Evolutionary conservation across 1,139 yeast genomes (phyloP).

Genomic region (Geotrichum candidum): DNA sequence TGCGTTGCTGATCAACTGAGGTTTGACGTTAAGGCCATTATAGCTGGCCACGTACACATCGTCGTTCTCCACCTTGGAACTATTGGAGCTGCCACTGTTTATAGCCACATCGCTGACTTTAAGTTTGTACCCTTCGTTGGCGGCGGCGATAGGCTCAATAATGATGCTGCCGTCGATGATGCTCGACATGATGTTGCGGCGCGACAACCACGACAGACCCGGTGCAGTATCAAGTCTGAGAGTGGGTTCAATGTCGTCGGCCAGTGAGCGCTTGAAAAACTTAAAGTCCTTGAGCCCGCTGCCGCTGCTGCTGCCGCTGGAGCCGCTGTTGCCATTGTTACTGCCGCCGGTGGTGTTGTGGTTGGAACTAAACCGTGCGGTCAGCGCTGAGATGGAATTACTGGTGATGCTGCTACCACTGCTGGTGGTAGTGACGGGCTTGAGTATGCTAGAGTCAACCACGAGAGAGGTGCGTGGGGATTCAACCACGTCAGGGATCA

Average conservation of each 20-base stretch:
- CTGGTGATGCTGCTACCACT: conserved; percentile 5
- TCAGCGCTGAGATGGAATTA: conserved; percentile 3
- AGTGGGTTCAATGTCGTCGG: conserved; percentile 77
- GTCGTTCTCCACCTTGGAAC: not conserved
- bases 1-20: conserved; percentile 22
- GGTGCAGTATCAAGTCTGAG: conserved; percentile 56
- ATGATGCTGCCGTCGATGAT: conserved; percentile 75
- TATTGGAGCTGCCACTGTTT: conserved; percentile 2
- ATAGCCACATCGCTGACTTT: conserved; percentile 1
- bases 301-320: not conserved
- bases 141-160: conserved; percentile 82
- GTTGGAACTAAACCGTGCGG: conserved; percentile 13
- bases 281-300: conserved; percentile 45
- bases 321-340: not conserved
- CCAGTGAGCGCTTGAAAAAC: conserved; percentile 58
- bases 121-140: conserved; percentile 49
- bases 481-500: conserved; percentile 4
- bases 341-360: not conserved
- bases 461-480: conserved; percentile 6
- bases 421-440: conserved; percentile 16
- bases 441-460: conserved; percentile 15
- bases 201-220: conserved; percentile 53
- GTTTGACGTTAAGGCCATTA: conserved; percentile 2
- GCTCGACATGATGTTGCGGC: conserved; percentile 55
- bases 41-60: not conserved